Evolutionary conservation across 306 rosid species (phyloP).

Genomic region (Prunus persica): DNA sequence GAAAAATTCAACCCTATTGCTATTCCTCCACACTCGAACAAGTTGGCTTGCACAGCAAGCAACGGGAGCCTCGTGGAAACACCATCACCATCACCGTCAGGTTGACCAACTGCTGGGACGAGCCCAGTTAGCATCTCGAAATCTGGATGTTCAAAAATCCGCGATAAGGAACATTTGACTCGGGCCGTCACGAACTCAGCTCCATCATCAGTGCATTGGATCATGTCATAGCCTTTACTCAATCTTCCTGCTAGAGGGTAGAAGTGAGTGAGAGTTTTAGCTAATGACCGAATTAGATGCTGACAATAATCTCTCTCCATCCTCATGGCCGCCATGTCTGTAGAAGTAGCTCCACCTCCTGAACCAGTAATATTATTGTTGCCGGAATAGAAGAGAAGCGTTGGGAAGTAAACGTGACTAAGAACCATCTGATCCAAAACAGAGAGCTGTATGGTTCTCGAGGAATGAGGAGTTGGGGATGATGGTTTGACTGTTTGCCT

Average conservation of each 20-base stretch:
- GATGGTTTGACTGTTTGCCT: constrained; percentile 10
- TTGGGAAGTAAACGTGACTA: neutral
- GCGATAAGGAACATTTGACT: neutral
- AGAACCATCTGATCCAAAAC: constrained; percentile 7
- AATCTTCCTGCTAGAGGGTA: neutral
- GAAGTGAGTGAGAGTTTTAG: neutral
- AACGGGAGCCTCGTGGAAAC: neutral
- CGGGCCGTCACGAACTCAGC: constrained; percentile 11
- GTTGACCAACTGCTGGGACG: neutral
- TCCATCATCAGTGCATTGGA: constrained; percentile 14
- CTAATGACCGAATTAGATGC: neutral
- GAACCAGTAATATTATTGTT: neutral
- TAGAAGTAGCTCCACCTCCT: neutral
- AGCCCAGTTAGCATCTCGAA: constrained; percentile 5
- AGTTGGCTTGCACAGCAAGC: neutral
- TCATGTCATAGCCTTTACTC: neutral
- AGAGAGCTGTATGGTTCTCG: neutral
- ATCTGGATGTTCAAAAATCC: neutral
- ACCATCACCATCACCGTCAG: too few species aligned
- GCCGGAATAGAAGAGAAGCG: neutral
- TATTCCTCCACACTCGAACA: constrained; percentile 3
- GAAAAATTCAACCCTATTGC: neutral
- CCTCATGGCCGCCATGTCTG: too few species aligned
- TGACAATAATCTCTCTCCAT: neutral
- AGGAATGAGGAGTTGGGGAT: constrained; percentile 24